Evolutionary conservation across 331 rosid species (phyloP).

Genomic region (Phaseolus coccineus): DNA sequence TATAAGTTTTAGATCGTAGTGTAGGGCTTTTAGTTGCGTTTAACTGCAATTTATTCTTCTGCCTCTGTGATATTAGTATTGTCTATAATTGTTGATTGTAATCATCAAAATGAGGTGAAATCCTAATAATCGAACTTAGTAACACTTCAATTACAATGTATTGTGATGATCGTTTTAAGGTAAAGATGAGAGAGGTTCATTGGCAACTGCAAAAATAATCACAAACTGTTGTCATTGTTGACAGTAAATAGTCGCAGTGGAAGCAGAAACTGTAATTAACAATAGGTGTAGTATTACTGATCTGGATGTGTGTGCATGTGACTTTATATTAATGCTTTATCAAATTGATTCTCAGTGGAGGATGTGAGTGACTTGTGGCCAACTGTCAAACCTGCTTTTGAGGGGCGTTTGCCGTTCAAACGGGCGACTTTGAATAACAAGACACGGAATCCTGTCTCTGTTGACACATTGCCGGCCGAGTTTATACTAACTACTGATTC

Average conservation of each 20-base stretch:
- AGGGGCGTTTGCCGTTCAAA: constrained; percentile 79
- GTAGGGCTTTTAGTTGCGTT: constrained; percentile 35
- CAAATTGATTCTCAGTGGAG: constrained; percentile 73
- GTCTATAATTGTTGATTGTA: neutral
- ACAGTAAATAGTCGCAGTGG: neutral
- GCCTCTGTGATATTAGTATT: neutral
- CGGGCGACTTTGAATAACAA: constrained; percentile 89
- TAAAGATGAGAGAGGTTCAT: neutral
- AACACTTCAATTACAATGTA: constrained; percentile 24
- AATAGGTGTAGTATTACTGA: constrained; percentile 28
- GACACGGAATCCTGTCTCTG: constrained; percentile 78
- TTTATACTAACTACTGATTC: constrained; percentile 95
- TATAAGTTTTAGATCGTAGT: neutral
- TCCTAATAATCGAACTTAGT: neutral
- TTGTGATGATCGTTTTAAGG: constrained; percentile 10
- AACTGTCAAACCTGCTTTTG: constrained; percentile 79
- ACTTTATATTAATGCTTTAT: constrained; percentile 35
- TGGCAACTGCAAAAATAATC: constrained; percentile 2
- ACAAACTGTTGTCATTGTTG: constrained; percentile 15
- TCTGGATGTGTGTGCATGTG: constrained; percentile 14
- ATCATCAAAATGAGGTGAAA: neutral
- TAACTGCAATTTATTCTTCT: neutral
- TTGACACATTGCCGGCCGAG: constrained; percentile 80
- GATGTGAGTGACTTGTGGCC: constrained; percentile 99
- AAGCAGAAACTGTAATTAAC: neutral